phyloP scores from a whole-genome alignment of 2,329 filamentous ascomycete genomes.

The Nothopassalora personata region DNA sequence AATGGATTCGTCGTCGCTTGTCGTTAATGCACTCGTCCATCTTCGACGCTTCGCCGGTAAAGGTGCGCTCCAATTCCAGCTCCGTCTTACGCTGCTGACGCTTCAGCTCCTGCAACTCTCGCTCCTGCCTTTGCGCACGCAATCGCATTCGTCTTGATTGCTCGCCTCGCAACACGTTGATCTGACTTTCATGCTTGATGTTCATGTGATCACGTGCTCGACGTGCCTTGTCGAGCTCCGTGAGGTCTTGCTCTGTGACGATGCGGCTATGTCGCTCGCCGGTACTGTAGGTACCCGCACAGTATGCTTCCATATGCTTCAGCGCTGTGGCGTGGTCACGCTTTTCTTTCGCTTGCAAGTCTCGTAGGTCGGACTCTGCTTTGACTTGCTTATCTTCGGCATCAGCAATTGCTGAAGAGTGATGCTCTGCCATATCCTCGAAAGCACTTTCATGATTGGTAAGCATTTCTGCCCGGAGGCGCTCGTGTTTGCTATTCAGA shows the following conservation, averaged over 20 bases:
- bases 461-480: constrained; percentile 14
- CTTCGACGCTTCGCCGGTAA: constrained; percentile 15
- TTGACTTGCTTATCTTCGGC: constrained; percentile 43
- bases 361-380: constrained; percentile 40
- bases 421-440: constrained; percentile 31
- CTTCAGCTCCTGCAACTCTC: constrained; percentile 36
- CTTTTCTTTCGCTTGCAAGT: constrained; percentile 37
- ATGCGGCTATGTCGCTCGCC: constrained; percentile 30
- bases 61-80: constrained; percentile 30
- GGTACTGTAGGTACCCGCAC: constrained; percentile 33
- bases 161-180: constrained; percentile 43
- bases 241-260: constrained; percentile 42
- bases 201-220: constrained; percentile 37
- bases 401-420: constrained; percentile 36
- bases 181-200: constrained; percentile 40
- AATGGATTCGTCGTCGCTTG: constrained; percentile 31
- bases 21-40: constrained; percentile 27
- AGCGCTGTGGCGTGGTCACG: constrained; percentile 42
- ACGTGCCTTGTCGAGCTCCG: constrained; percentile 40
- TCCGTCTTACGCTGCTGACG: constrained; percentile 33
- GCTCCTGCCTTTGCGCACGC: constrained; percentile 36
- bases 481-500: constrained; percentile 19
- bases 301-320: constrained; percentile 47
- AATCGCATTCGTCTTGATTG: constrained; percentile 38
- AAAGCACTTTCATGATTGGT: constrained; percentile 17